Conservation (phyloP, 208 protist genomes). For the Spongospora subterranea region DNA sequence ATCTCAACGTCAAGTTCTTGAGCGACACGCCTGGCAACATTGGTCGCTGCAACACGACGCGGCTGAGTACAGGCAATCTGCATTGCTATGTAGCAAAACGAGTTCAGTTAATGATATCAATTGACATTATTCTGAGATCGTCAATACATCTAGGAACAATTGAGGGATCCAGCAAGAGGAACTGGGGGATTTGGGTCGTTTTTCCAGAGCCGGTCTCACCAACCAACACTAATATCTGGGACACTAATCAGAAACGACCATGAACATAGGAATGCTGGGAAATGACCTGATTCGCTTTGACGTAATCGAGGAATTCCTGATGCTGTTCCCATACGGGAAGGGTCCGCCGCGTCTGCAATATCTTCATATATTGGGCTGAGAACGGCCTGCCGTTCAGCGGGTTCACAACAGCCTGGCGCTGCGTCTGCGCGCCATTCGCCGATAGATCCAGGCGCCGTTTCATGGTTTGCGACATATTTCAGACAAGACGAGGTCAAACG, state of each 20-base stretch:
- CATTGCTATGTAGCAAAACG: neutral
- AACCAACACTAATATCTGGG: conserved; percentile 70
- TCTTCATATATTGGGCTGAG: conserved; percentile 81
- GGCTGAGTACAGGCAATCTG: conserved; percentile 76
- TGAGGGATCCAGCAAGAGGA: conserved; percentile 66
- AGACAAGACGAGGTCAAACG: too few relatives aligned
- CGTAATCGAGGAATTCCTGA: conserved; percentile 75
- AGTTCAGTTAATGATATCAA: neutral
- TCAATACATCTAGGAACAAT: neutral
- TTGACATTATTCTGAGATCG: neutral
- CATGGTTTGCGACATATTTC: too few relatives aligned
- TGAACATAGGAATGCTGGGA: neutral
- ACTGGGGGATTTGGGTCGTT: conserved; percentile 80
- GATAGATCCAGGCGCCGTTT: neutral
- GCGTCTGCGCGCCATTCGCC: neutral
- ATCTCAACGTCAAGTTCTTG: conserved; percentile 75
- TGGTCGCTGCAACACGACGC: conserved; percentile 78
- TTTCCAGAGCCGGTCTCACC: conserved; percentile 80
- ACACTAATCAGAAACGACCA: neutral
- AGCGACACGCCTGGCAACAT: conserved; percentile 74
- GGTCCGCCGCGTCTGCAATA: conserved; percentile 79
- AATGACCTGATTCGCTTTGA: conserved; percentile 66
- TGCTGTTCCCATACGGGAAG: conserved; percentile 84
- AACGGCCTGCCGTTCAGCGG: conserved; percentile 42
- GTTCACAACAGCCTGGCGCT: neutral